Base-by-base conservation (phyloP, 805 yeast species). In the Allodekkera sacchari region DNA sequence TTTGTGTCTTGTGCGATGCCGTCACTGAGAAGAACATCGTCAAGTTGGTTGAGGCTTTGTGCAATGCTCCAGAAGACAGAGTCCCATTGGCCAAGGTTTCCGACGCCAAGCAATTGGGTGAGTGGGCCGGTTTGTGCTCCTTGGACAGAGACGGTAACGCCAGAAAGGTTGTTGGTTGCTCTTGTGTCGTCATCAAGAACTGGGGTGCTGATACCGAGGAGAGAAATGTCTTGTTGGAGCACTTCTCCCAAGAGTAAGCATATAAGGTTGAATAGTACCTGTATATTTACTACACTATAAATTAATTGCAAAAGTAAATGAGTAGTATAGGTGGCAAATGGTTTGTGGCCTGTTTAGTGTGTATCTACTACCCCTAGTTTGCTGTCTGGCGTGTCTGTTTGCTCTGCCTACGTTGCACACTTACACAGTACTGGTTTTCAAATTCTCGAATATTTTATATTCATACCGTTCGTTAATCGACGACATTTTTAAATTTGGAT, bases 121-220 rank as follows among this genome's bases (percentile, higher is more conserved):
- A 92, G 78, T 92, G 98, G 98, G 97, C 97, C 62, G 98, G 98
- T 83, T 77, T 92, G 57, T 92, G 96, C 77, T 85, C 87, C 74
- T 80, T 89, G 61, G 97, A 92, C 94, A 85, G 96, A 74, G 97
- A 92, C 61, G 99, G 98, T 74, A 87, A 89, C 77, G 96, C 97
- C 73, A 87, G 96, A 79, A 92, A 92, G 85, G 97, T 92, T 59
- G 98, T 92, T 66, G 98, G 98, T 74, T 94, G 96, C 71, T 88
- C 97, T 58, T 89, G 95, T 71, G 96, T 89, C 64, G 98, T 92
- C 59, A 84, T 92, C 78, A 88, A 83, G 80, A 81, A 87, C 94
- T 92, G 97, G 97, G 99, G 99, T 85, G 95, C 85, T 64, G 95
- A 87, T 71, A 82, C 97, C 58, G 89, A 78, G 62, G 98, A 89